Base-by-base conservation (phyloP, 2,329 filamentous ascomycete species). In the Aspergillus versicolor region DNA sequence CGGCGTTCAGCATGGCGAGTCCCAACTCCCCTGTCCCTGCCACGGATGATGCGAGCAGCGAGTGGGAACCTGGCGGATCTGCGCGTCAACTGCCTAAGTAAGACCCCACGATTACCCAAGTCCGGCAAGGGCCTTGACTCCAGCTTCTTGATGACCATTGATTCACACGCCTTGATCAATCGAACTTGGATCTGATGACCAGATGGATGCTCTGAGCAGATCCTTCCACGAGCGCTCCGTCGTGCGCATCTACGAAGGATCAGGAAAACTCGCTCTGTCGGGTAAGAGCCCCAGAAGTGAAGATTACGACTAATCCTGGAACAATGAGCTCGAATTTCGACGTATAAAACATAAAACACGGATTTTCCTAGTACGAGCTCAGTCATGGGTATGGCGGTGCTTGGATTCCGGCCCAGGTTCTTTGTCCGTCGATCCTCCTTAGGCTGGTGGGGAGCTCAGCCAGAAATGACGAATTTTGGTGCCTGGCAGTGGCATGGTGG, bases 51-150 rank as follows among this genome's bases (percentile, higher is more conserved):
- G 27, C 27, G 9, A 30, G 27, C 27, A 30, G 27, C 27, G 27
- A 30, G 8, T 30, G 27, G 8, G 9, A 30, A 30, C 27, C 13
- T 37, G 13, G 34, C 34, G 15, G 34, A 37, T 37, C 19, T 17
- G 17, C 40, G 15, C 44, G 17, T 47, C 30, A 32, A 55, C 60
- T 63, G 40, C 61, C 61, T 45, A 61, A 56, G 27, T 37, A 21
- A 60, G 59, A 38, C 38, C 44, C 55, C 55, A 58, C 50, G 56
- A 55, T 58, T 58, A 48, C 61, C 57, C 52, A 61, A 61, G 51
- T 56, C 46, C 44, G 57, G 57, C 42, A 61, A 54, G 46, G 17
- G 41, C 46, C 52, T 41, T 15, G 22, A 27, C 34, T 48, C 51
- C 27, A 38, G 21, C 12, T 21, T 19, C 27, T 34, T 19, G 37